phyloP scores from a whole-genome alignment of 164 flowering plant species.

The Aristolochia contorta region DNA sequence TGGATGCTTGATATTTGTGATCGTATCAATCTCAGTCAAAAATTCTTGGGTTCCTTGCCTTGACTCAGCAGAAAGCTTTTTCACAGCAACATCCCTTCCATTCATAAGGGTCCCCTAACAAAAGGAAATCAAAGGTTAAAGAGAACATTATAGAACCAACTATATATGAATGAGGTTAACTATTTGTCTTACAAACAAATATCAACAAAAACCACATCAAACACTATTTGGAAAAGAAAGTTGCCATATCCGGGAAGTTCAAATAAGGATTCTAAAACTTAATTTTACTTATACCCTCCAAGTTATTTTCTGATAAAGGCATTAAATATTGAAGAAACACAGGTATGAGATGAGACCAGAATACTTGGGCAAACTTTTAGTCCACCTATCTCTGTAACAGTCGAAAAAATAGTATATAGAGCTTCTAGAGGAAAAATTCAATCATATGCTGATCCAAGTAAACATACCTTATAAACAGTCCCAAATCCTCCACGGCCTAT shows the following conservation, averaged over 20 bases:
- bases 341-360: background rate
- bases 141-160: background rate
- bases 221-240: background rate
- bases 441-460: background rate
- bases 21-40: conserved; percentile 54
- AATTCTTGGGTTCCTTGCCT: conserved; percentile 69
- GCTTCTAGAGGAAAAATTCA: background rate
- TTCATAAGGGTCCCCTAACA: conserved; percentile 47
- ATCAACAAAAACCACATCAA: background rate
- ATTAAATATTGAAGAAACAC: background rate
- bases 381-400: background rate
- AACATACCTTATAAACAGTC: conserved; percentile 7
- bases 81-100: conserved; percentile 53
- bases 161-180: background rate
- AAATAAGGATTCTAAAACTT: background rate
- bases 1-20: conserved; percentile 60
- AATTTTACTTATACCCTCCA: background rate
- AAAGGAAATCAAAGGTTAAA: background rate
- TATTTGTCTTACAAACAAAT: background rate
- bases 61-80: conserved; percentile 57
- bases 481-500: conserved; percentile 83
- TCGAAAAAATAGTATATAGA: background rate
- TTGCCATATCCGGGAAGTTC: background rate
- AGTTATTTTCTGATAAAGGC: background rate
- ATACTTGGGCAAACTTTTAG: background rate